phyloP scores from a whole-genome alignment of 495 filamentous ascomycete species.

The Podospora conica region DNA sequence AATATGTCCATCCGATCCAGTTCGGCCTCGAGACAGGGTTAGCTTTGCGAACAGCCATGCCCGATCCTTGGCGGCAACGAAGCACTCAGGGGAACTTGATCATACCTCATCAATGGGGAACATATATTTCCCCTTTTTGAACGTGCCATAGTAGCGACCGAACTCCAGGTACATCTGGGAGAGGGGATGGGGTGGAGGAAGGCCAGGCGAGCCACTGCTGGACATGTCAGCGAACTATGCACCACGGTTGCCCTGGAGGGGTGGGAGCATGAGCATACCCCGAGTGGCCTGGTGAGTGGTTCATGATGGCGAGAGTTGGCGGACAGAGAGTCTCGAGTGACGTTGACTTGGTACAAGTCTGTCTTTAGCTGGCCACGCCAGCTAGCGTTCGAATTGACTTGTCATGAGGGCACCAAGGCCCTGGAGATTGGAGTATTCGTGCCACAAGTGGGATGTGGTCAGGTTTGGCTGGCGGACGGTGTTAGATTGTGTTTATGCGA shows the following conservation, averaged over 20 bases:
- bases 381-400: neutral
- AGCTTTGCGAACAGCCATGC: neutral
- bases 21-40: constrained; percentile 45
- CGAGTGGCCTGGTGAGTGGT: neutral
- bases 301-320: neutral
- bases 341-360: neutral
- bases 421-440: neutral
- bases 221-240: neutral
- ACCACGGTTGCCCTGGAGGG: neutral
- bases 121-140: constrained; percentile 52
- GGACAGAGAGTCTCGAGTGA: neutral
- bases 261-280: neutral
- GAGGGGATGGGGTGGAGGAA: neutral
- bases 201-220: neutral
- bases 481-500: neutral
- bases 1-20: constrained; percentile 73
- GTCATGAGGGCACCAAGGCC: neutral
- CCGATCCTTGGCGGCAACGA: no score
- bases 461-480: neutral
- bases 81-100: neutral
- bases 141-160: constrained; percentile 51
- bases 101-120: constrained; percentile 58
- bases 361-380: neutral
- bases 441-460: neutral
- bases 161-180: constrained; percentile 43